Evolutionary conservation across 169 alveolate species (phyloP).

Genomic region (Eimeria acervulina): DNA sequence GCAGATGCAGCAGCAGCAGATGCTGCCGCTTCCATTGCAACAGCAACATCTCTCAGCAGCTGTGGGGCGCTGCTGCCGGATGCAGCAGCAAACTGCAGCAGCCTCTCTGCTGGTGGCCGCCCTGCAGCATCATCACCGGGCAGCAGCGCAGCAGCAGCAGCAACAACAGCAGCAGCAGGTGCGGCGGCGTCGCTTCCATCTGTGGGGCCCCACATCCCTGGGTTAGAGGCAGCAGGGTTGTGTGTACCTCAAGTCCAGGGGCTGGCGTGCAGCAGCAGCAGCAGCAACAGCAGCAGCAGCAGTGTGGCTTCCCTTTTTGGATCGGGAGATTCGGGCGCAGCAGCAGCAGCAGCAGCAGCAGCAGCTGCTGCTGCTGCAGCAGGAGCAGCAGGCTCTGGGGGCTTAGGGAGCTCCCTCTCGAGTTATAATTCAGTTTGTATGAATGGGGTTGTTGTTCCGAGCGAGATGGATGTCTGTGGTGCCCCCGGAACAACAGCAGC

Average conservation of each 20-base stretch:
- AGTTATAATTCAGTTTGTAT: too few species aligned
- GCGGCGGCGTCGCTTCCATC: neutral
- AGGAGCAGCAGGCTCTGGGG: slow-evolving; percentile 16
- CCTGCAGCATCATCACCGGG: slow-evolving; percentile 8
- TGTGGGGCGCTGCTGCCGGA: neutral
- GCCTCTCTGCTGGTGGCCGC: neutral
- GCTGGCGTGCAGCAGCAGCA: slow-evolving; percentile 39
- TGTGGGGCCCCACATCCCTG: neutral
- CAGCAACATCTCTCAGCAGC: neutral
- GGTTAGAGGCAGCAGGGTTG: neutral
- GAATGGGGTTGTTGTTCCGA: too few species aligned
- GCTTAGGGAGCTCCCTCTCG: neutral
- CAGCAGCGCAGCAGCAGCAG: neutral
- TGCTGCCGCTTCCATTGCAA: neutral
- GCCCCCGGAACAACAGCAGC: neutral
- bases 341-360: too few species aligned
- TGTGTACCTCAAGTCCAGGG: neutral
- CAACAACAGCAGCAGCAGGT: slow-evolving; percentile 41
- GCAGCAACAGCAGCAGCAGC: slow-evolving; percentile 61
- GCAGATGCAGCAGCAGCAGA: too few species aligned
- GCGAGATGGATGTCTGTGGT: neutral
- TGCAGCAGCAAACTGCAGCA: slow-evolving; percentile 27
- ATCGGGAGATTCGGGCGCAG: neutral
- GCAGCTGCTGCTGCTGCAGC: neutral
- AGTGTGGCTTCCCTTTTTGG: neutral